phyloP scores from a whole-genome alignment of 2,329 filamentous ascomycete species.

The Trichoderma sp. region DNA sequence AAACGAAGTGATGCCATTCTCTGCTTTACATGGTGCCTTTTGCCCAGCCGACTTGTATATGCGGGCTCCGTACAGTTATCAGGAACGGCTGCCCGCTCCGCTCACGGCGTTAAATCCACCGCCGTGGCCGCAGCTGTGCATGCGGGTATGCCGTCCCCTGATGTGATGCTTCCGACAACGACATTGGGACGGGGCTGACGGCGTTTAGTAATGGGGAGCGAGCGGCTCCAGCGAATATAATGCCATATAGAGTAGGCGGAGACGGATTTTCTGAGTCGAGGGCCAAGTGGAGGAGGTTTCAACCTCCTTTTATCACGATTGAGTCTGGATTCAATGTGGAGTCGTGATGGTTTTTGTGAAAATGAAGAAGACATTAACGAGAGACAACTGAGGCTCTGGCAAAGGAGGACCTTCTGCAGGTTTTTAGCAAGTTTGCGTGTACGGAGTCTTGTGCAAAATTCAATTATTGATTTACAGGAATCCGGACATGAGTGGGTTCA shows the following conservation, averaged over 20 bases:
- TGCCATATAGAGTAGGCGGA: slow-evolving; percentile 40
- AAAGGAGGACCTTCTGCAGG: neutral
- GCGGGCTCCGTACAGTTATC: slow-evolving; percentile 7
- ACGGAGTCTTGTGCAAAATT: no score
- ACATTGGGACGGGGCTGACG: slow-evolving; percentile 49
- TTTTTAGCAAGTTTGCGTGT: no score
- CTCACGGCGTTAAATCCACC: slow-evolving; percentile 49
- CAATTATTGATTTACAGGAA: neutral
- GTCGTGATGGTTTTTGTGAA: neutral
- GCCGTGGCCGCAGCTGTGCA: slow-evolving; percentile 51
- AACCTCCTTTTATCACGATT: slow-evolving; percentile 9
- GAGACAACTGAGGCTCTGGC: neutral
- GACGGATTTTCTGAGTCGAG: neutral
- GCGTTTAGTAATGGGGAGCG: slow-evolving; percentile 47
- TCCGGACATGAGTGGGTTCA: neutral
- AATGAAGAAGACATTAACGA: neutral
- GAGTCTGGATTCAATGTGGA: neutral
- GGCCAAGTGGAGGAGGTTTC: neutral
- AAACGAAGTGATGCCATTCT: slow-evolving; percentile 12
- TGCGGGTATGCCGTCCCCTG: slow-evolving; percentile 48
- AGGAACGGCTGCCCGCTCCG: slow-evolving; percentile 42
- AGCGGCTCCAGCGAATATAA: slow-evolving; percentile 46
- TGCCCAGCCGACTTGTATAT: neutral
- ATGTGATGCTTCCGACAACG: slow-evolving; percentile 40
- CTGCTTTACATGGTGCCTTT: neutral